phyloP scores from a whole-genome alignment of 345 rosid species.

The Nasturtium officinale region DNA sequence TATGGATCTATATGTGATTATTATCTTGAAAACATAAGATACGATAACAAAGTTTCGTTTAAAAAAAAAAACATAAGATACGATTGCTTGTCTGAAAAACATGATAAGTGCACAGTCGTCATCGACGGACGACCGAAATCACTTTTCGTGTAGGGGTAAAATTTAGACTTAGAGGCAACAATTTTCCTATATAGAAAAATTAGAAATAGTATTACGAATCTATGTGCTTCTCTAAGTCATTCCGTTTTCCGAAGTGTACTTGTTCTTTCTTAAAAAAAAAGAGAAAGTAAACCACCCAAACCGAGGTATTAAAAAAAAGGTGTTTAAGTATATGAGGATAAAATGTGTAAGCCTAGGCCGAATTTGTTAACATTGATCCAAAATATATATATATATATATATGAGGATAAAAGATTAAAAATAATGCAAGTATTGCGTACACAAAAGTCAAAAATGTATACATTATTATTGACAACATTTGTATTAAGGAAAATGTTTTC shows the following conservation, averaged over 20 bases:
- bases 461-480: not conserved
- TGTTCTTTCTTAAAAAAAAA: conserved; percentile 29
- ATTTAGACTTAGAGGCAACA: not conserved
- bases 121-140: conserved; percentile 6
- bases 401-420: conserved; percentile 2
- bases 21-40: no score
- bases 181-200: not conserved
- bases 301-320: conserved; percentile 23
- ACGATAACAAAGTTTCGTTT: no score
- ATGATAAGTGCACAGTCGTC: conserved; percentile 17
- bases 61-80: no score
- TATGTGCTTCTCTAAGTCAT: conserved; percentile 17
- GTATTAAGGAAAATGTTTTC: not conserved
- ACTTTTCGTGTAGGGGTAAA: conserved; percentile 22
- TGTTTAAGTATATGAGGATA: not conserved
- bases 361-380: no score
- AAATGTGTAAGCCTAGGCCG: no score
- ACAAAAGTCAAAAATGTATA: conserved; percentile 21
- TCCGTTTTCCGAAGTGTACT: conserved; percentile 3
- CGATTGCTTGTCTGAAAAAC: not conserved
- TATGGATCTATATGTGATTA: not conserved
- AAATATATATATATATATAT: no score
- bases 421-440: conserved; percentile 28
- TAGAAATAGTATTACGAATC: not conserved
- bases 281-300: conserved; percentile 1